Percentiles rank a stretch among this genome's conserved stretches.
Evolutionary conservation across 495 filamentous ascomycete genomes (phyloP).

Genomic region (Penicillium macrosclerotiorum): DNA sequence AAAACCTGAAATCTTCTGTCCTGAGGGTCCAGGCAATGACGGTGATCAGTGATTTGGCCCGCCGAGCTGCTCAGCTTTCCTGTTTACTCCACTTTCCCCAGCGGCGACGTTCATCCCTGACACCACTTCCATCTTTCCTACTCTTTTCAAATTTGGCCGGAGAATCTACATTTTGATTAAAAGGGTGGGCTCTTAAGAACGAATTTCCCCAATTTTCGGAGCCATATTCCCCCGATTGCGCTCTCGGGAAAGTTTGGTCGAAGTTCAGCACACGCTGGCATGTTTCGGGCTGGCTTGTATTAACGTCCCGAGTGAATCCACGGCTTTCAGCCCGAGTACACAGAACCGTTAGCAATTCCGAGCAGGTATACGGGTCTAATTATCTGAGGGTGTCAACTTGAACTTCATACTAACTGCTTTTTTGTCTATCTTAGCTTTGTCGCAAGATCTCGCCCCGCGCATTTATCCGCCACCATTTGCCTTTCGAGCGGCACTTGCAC

Average conservation of each 20-base stretch:
- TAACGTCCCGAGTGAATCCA: not conserved
- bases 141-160: not conserved
- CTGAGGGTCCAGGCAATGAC: too few species aligned
- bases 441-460: not conserved
- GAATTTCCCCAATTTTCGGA: too few species aligned
- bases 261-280: constrained; percentile 19
- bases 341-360: too few species aligned
- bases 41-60: not conserved
- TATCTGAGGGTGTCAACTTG: too few species aligned
- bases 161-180: too few species aligned
- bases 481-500: constrained; percentile 1
- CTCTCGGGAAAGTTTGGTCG: constrained; percentile 1
- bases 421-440: too few species aligned
- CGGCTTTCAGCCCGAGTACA: not conserved
- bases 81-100: constrained; percentile 7
- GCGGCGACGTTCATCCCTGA: not conserved
- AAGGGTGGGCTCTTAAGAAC: too few species aligned
- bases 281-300: constrained; percentile 3
- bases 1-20: not conserved
- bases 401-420: too few species aligned
- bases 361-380: too few species aligned
- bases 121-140: not conserved
- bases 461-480: constrained; percentile 1
- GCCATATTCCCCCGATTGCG: not conserved
- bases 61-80: constrained; percentile 1